phyloP scores from a whole-genome alignment of 2,329 filamentous ascomycete species.

The Oidium heveae region DNA sequence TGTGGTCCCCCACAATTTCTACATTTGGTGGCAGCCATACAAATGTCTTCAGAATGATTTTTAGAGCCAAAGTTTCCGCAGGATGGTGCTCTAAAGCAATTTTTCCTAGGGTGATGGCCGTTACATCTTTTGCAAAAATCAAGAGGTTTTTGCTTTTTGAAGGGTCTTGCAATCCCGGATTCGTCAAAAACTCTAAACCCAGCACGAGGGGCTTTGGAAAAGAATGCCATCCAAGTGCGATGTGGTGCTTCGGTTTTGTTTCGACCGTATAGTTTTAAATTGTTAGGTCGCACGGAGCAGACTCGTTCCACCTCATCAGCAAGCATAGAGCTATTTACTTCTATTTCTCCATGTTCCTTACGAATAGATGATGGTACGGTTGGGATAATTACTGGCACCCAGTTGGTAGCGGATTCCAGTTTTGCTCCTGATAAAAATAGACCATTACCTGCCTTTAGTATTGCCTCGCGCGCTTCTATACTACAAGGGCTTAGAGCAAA shows the following conservation, averaged over 20 bases:
- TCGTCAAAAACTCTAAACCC: too few relatives aligned
- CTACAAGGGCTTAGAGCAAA: neutral
- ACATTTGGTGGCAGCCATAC: too few relatives aligned
- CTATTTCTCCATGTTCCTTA: neutral
- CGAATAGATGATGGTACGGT: neutral
- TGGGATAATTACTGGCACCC: neutral
- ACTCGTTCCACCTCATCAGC: neutral
- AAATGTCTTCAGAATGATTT: too few relatives aligned
- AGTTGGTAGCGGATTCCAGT: neutral
- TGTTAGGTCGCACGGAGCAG: neutral
- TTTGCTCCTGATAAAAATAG: neutral
- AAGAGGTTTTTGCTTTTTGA: too few relatives aligned
- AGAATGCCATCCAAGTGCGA: too few relatives aligned
- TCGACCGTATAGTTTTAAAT: neutral
- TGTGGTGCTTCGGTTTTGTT: neutral
- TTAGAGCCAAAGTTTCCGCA: too few relatives aligned
- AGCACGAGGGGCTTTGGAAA: too few relatives aligned
- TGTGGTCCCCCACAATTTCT: too few relatives aligned
- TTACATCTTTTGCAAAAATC: too few relatives aligned
- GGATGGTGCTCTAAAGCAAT: too few relatives aligned
- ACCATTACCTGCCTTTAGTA: neutral
- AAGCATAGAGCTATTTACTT: neutral
- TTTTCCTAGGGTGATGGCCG: too few relatives aligned
- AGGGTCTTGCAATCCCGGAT: too few relatives aligned
- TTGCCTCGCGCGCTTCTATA: neutral